Evolutionary conservation across 805 yeast genomes (phyloP).

Genomic region (Zygosaccharomyces kombuchaensis): DNA sequence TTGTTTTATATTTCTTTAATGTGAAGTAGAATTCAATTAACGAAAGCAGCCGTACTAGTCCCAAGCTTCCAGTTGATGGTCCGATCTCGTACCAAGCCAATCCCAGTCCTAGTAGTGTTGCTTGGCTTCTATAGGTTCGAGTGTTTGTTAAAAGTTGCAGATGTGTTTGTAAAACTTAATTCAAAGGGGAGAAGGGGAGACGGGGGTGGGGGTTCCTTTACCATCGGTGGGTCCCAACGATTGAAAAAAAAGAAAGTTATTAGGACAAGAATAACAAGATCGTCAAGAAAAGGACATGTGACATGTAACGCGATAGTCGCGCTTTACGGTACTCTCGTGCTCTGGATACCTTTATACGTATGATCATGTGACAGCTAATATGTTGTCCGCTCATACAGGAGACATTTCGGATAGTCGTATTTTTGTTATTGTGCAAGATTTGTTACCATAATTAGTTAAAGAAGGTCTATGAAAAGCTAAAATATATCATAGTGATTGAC

Average conservation of each 20-base stretch:
- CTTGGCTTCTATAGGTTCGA: neutral
- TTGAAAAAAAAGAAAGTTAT: neutral
- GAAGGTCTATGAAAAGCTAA: too few relatives aligned
- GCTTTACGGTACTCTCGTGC: neutral
- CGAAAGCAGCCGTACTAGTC: neutral
- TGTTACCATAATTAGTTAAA: too few relatives aligned
- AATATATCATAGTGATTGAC: too few relatives aligned
- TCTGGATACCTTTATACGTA: too few relatives aligned
- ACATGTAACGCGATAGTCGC: neutral
- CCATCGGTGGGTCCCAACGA: neutral
- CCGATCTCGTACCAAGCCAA: neutral
- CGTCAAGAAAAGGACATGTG: neutral
- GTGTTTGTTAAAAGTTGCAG: neutral
- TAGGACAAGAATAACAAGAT: neutral
- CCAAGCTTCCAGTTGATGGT: neutral
- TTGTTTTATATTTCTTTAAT: neutral
- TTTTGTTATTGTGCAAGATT: too few relatives aligned
- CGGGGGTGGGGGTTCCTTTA: neutral
- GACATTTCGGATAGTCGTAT: too few relatives aligned
- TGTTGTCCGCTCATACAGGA: too few relatives aligned
- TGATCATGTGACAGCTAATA: too few relatives aligned
- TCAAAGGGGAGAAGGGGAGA: constrained; percentile 4
- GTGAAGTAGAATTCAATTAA: neutral
- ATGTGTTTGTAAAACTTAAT: neutral
- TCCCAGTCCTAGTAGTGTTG: neutral